Base-by-base conservation (phyloP, 129 eudicot genomes). In the Chrysanthemum seticuspe region DNA sequence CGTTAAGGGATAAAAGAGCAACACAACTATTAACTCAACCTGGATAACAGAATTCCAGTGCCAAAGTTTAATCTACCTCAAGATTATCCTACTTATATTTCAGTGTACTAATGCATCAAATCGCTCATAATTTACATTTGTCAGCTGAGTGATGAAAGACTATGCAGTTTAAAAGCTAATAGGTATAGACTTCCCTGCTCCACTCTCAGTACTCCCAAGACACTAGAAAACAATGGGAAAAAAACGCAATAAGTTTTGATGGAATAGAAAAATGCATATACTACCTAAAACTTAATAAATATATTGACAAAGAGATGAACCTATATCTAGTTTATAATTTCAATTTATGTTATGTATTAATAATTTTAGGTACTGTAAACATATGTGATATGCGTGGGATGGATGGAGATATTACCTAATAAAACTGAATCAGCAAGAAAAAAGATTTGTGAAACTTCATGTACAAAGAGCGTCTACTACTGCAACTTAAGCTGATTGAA, bases 401-500 rank as follows among this genome's bases (percentile, higher is more conserved):
- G 49, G 45, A 71, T 45, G 74, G 47, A 74, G 76, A 59, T 57
- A 84, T 67, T 79, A 81, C 97, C 87, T 68, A 68, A 67, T 65
- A 66, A 73, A 80, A 71, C 75, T 27, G 40, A 65, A 70, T 13
- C 61, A 55, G 58, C 51, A 58, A 63, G 56, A 54, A 74, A 57
- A 61, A 60, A 58, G 71, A 73, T 66, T 68, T 18, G 75, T 19
- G 81, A 48, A 62, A 78, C 47, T 73, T 65, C 66, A 79, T 65
- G 83, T 74, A 85, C 80, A 79, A 70, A 69, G 72, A 51, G 78
- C 62, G 19, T 31, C 81, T 87, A 90, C 54, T 86, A 84, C 74
- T 84, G 84, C 77, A 94, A 86, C 80, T 82, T 86, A 73, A 94
- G 70, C 70, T 89, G 92, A 75, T 86, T 86, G 76, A 87, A 94